Evolutionary conservation across 2,329 filamentous ascomycete species (phyloP).

Genomic region (Karstenula rhodostoma): DNA sequence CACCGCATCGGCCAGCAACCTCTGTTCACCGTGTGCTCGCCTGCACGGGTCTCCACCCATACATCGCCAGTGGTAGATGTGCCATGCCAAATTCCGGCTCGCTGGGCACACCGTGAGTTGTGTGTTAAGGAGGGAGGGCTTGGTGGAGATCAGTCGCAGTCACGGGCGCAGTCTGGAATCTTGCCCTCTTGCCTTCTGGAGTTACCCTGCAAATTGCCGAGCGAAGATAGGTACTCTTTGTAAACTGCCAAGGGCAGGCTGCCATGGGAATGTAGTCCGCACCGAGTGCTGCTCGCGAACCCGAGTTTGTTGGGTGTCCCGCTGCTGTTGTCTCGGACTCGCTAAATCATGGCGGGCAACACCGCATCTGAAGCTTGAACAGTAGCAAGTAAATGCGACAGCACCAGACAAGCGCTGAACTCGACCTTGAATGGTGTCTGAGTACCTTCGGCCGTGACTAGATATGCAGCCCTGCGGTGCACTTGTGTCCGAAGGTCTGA

Average conservation of each 20-base stretch:
- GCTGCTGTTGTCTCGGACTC: conserved; percentile 2
- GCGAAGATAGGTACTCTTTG: not conserved
- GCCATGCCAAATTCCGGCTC: not conserved
- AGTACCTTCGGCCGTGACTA: not conserved
- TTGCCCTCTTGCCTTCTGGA: not conserved
- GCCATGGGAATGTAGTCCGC: not conserved
- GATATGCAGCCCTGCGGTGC: not conserved
- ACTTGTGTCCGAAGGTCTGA: not conserved
- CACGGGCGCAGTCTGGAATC: not conserved
- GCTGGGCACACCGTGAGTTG: not conserved
- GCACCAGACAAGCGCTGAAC: not conserved
- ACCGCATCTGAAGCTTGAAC: not conserved
- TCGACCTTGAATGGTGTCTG: not conserved
- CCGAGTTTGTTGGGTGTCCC: not conserved
- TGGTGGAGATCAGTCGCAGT: not conserved
- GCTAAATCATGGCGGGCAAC: not conserved
- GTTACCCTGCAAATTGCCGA: not conserved
- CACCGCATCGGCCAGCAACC: conserved; percentile 9
- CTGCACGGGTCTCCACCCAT: conserved; percentile 6
- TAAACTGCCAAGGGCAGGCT: not conserved
- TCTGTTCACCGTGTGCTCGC: not conserved
- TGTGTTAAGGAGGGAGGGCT: not conserved
- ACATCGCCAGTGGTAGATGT: conserved; percentile 7
- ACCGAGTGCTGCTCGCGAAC: not conserved
- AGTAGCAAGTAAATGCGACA: not conserved